Percentiles rank a stretch among this genome's conserved stretches.
Evolutionary conservation across 768 basidiomycete genomes (phyloP).

Genomic region (Arthromyces matolae): DNA sequence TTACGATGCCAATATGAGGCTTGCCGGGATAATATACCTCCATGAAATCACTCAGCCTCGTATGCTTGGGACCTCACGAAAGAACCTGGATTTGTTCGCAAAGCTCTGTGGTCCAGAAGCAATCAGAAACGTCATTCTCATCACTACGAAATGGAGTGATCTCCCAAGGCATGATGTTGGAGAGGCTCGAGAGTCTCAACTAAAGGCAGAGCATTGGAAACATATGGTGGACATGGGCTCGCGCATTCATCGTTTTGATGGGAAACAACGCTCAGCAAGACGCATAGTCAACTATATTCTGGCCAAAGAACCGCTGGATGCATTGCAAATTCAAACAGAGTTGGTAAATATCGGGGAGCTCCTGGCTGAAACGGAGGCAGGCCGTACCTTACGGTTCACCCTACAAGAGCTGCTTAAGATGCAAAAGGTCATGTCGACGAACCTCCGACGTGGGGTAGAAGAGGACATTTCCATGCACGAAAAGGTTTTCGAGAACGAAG

Average conservation of each 20-base stretch:
- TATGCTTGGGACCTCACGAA: constrained; percentile 39
- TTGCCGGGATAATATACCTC: constrained; percentile 29
- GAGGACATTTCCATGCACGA: constrained; percentile 1
- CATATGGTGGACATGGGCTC: constrained; percentile 17
- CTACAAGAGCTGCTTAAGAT: constrained; percentile 13
- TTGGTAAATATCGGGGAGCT: constrained; percentile 13
- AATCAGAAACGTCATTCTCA: constrained; percentile 44
- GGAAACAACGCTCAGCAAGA: constrained; percentile 11
- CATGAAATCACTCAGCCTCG: constrained; percentile 33
- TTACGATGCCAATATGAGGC: constrained; percentile 22
- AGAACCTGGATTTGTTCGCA: constrained; percentile 47
- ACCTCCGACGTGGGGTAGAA: background rate
- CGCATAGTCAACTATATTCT: constrained; percentile 16
- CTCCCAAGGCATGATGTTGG: constrained; percentile 18
- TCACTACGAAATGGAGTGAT: constrained; percentile 47
- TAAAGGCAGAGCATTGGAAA: constrained; percentile 15
- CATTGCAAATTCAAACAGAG: constrained; percentile 16
- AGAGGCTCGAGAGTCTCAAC: constrained; percentile 12
- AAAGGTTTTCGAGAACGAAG: constrained; percentile 7
- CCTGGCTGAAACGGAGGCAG: constrained; percentile 16
- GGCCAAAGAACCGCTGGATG: constrained; percentile 8
- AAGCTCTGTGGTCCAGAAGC: constrained; percentile 43
- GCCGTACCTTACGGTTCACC: constrained; percentile 12
- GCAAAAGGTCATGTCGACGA: constrained; percentile 9
- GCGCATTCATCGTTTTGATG: constrained; percentile 12